Conservation (phyloP, 306 rosid species). For the Quercus engelmannii region DNA sequence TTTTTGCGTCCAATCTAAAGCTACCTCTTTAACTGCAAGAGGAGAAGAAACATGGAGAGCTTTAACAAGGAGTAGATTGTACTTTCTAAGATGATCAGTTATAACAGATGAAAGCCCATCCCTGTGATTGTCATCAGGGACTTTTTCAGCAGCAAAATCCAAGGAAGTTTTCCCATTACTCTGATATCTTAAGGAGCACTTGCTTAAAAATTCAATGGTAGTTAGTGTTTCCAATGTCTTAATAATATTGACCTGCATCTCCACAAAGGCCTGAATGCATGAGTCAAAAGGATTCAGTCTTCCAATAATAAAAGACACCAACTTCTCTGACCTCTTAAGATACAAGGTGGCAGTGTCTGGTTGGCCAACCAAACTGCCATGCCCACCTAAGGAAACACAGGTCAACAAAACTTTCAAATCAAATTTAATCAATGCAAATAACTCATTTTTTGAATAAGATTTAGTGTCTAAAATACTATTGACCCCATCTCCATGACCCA, state of each 20-base stretch:
- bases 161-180: slow-evolving; percentile 27
- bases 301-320: slow-evolving; percentile 50
- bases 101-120: slow-evolving; percentile 37
- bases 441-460: slow-evolving; percentile 59
- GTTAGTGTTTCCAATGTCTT: slow-evolving; percentile 68
- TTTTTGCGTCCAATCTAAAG: slow-evolving; percentile 65
- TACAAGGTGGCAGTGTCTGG: slow-evolving; percentile 43
- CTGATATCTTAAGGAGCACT: slow-evolving; percentile 44
- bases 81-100: slow-evolving; percentile 62
- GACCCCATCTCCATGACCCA: slow-evolving; percentile 29
- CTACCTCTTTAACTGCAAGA: slow-evolving; percentile 65
- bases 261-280: slow-evolving; percentile 56
- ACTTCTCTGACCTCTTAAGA: slow-evolving; percentile 59
- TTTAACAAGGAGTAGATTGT: slow-evolving; percentile 48
- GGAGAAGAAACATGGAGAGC: slow-evolving; percentile 74
- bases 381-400: slow-evolving; percentile 50
- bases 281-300: slow-evolving; percentile 71
- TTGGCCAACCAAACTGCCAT: slow-evolving; percentile 48
- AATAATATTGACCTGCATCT: slow-evolving; percentile 69
- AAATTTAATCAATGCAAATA: slow-evolving; percentile 71
- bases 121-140: slow-evolving; percentile 22
- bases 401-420: slow-evolving; percentile 78
- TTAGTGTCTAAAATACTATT: slow-evolving; percentile 28
- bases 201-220: slow-evolving; percentile 54
- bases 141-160: slow-evolving; percentile 31